Evolutionary conservation across 139 green algal genomes (phyloP), one percentile per base, ranked within the genome.

Genomic region (Volvox reticuliferus): DNA sequence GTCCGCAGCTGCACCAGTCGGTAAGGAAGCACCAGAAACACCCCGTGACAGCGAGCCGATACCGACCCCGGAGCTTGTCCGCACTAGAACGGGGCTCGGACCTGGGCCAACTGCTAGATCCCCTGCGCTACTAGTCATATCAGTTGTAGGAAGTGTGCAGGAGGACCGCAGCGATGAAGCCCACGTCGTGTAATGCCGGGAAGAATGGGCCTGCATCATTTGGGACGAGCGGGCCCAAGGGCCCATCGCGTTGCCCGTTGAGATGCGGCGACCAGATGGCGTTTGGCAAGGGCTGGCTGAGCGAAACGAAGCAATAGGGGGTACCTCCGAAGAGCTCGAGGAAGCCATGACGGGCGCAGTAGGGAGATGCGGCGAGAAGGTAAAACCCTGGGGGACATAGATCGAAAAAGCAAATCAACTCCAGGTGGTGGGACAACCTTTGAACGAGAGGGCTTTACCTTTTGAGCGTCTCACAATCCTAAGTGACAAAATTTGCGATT

Each of bases 141-240:
- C 44, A 12, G 65, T 73, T 19, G 14, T 19, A 1, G 76, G 76
- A 55, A 84, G 36, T 26, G 78, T 68, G 35, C 78, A 84, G 50
- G 86, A 90, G 20, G 73, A 75, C 0, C 86, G 71, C 12, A 90
- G 50, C 1, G 86, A 65, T 28, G 86, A 90, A 0, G 86, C 86
- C 86, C 86, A 90, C 17, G 44, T 77, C 12, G 73, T 77, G 19
- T 30, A 9, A 9, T 90, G 71, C 2, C 73, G 44, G 6, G 50
- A 73, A 0, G 85, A 82, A 44, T 32, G 28, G 28, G 69, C 1
- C 37, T 71, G n/a, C 12, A 28, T 71, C 44, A 55, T 5, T 18
- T 83, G 22, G 50, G 86, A 90, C 18, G 86, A 81, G n/a, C 86
- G 86, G 6, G 73, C 86, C 86, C 71, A 90, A 1, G 71, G 86